Conservation (phyloP, 306 rosid genomes). For the Carpinus fangiana region DNA sequence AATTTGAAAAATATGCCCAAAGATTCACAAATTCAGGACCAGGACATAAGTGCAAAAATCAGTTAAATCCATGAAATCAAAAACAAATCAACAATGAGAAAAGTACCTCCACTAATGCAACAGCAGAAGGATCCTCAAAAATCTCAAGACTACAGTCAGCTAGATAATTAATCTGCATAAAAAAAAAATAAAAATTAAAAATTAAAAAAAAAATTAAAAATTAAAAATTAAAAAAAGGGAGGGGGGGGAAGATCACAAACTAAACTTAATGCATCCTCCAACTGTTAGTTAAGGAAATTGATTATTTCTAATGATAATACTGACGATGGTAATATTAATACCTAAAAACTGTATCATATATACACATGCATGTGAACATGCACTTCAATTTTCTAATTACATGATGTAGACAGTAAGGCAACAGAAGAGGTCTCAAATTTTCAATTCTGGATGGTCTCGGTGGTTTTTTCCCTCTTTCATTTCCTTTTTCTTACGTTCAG, state of each 20-base stretch:
- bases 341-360: neutral
- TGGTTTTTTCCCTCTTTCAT: neutral
- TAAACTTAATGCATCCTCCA: conserved; percentile 17
- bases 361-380: neutral
- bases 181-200: conserved; percentile 23
- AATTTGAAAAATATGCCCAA: neutral
- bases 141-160: conserved; percentile 93
- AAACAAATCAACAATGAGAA: conserved; percentile 24
- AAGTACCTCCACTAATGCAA: conserved; percentile 72
- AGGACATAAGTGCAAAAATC: neutral
- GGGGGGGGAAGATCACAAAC: neutral
- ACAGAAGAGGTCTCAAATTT: neutral
- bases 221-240: too few relatives aligned
- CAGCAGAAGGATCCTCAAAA: conserved; percentile 79
- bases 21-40: neutral
- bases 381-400: neutral
- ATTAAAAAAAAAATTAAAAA: conserved; percentile 10
- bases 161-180: conserved; percentile 74
- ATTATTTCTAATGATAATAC: neutral
- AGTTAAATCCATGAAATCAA: conserved; percentile 19
- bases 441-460: neutral
- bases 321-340: neutral
- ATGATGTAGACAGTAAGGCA: neutral
- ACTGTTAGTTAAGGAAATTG: conserved; percentile 8
- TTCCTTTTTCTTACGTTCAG: too few relatives aligned